A percentile compares a stretch with the other conserved stretches of the same genome.
phyloP scores from a whole-genome alignment of 805 yeast genomes.

The Cyberlindnera veronae region DNA sequence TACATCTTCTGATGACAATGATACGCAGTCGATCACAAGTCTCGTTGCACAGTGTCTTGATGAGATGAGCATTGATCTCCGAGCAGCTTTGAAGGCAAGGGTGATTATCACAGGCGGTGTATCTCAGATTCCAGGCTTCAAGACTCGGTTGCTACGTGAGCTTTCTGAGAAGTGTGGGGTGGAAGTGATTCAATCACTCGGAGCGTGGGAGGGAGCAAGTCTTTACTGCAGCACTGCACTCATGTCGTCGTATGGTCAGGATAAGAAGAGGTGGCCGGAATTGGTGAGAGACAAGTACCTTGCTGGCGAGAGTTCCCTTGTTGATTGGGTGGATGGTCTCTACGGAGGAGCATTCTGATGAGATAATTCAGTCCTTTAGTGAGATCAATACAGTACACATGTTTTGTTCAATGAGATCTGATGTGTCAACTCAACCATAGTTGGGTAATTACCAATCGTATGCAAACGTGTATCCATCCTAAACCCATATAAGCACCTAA shows the following conservation, averaged over 20 bases:
- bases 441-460: too few relatives aligned
- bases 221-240: constrained; percentile 24
- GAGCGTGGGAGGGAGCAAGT: constrained; percentile 29
- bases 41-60: constrained; percentile 10
- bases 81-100: constrained; percentile 9
- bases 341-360: too few relatives aligned
- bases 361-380: too few relatives aligned
- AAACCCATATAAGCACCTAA: too few relatives aligned
- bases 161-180: constrained; percentile 3
- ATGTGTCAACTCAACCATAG: too few relatives aligned
- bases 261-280: constrained; percentile 13
- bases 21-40: constrained; percentile 7
- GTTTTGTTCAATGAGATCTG: too few relatives aligned
- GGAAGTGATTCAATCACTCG: constrained; percentile 16
- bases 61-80: constrained; percentile 18
- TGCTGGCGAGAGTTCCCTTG: constrained; percentile 15
- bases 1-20: constrained; percentile 14
- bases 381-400: too few relatives aligned
- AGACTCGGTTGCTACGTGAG: constrained; percentile 14
- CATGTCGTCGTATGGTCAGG: constrained; percentile 13
- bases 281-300: constrained; percentile 24
- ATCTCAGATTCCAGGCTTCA: constrained; percentile 24
- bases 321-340: constrained; percentile 25
- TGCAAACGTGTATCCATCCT: too few relatives aligned
- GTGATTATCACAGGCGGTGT: constrained; percentile 28